Conservation (phyloP, 1,284 basidiomycete genomes). For the Hymenochaete sp. region DNA sequence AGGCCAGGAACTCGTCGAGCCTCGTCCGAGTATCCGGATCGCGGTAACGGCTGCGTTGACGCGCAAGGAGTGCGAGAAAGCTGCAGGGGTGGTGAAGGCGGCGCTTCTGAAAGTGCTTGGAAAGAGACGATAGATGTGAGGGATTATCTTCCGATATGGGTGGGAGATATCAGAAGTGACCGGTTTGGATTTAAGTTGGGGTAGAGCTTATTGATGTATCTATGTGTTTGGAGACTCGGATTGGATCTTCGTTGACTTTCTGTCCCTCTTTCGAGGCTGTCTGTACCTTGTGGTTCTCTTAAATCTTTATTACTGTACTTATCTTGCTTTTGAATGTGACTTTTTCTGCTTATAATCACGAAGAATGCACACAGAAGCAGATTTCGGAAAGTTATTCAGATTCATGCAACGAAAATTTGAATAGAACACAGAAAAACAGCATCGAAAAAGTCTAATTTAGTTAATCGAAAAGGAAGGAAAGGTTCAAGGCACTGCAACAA, state of each 20-base stretch:
- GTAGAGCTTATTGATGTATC: not conserved
- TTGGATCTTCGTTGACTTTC: not conserved
- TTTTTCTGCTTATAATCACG: too few relatives aligned
- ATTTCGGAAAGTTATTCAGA: too few relatives aligned
- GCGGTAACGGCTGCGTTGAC: conserved; percentile 70
- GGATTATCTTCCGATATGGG: not conserved
- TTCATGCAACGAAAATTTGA: too few relatives aligned
- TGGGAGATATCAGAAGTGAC: not conserved
- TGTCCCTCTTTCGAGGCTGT: not conserved
- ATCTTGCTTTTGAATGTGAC: too few relatives aligned
- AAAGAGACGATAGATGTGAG: conserved; percentile 33
- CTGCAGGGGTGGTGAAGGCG: conserved; percentile 65
- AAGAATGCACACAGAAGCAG: too few relatives aligned
- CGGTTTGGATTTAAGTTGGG: not conserved
- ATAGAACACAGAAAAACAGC: too few relatives aligned
- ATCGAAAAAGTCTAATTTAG: too few relatives aligned
- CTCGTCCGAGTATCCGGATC: conserved; percentile 82
- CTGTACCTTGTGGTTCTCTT: too few relatives aligned
- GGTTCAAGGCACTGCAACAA: too few relatives aligned
- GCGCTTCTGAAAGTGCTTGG: conserved; percentile 65
- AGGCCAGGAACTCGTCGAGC: conserved; percentile 77
- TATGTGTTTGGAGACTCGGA: not conserved
- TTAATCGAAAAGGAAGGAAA: too few relatives aligned
- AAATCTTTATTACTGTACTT: not conserved
- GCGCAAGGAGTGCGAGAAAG: conserved; percentile 89